Conservation (phyloP, 1,284 basidiomycete genomes). For the Rhodotorula sp. region DNA sequence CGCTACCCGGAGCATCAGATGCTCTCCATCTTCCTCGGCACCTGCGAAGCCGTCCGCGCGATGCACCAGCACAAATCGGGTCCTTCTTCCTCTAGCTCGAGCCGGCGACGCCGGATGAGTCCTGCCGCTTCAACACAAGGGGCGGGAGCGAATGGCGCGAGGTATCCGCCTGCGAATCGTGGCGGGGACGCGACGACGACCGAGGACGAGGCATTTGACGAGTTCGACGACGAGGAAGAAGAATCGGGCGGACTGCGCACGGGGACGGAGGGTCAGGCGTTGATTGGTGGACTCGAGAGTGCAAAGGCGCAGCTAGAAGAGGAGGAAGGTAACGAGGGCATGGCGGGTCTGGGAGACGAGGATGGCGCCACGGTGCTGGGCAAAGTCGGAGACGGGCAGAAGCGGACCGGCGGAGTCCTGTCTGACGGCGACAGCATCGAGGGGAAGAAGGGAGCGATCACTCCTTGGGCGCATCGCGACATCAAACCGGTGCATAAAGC, state of each 20-base stretch:
- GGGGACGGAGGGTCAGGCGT: constrained; percentile 46
- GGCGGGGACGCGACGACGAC: neutral
- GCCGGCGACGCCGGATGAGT: constrained; percentile 44
- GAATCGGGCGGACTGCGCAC: constrained; percentile 38
- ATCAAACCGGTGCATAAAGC: constrained; percentile 72
- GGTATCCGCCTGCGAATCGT: constrained; percentile 51
- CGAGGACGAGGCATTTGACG: constrained; percentile 40
- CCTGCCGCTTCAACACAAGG: constrained; percentile 31
- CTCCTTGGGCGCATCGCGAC: constrained; percentile 95
- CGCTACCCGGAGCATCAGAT: constrained; percentile 85
- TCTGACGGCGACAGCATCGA: constrained; percentile 33
- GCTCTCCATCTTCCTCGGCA: constrained; percentile 84
- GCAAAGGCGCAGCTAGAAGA: constrained; percentile 24
- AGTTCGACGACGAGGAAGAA: constrained; percentile 43
- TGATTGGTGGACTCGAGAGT: constrained; percentile 41
- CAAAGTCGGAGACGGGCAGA: constrained; percentile 15
- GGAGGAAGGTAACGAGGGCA: constrained; percentile 6
- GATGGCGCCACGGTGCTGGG: constrained; percentile 46
- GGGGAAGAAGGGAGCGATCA: constrained; percentile 55
- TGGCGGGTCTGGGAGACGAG: constrained; percentile 12
- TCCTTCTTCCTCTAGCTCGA: constrained; percentile 42
- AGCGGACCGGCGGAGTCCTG: constrained; percentile 12
- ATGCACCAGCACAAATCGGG: constrained; percentile 77
- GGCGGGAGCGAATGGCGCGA: constrained; percentile 41
- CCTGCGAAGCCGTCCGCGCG: constrained; percentile 85